A percentile compares a stretch with the other conserved stretches of the same genome.
phyloP scores from a whole-genome alignment of 208 protist genomes.

The Acanthamoeba quina region DNA sequence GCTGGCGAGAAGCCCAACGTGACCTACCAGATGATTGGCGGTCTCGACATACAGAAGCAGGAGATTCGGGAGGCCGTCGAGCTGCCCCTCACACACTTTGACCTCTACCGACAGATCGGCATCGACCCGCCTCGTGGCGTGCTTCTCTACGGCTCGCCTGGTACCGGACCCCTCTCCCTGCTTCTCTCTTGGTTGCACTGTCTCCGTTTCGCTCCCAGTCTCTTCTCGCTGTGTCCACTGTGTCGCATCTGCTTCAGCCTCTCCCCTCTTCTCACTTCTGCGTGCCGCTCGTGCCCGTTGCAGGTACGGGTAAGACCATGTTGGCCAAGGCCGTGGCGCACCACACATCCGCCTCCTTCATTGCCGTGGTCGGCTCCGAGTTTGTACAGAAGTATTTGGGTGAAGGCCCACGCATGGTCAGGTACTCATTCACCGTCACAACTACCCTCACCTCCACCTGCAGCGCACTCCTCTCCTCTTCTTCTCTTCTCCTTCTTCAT shows the following conservation, averaged over 20 bases:
- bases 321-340: constrained; percentile 99
- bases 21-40: constrained; percentile 98
- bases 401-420: constrained; percentile 99
- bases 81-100: constrained; percentile 98
- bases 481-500: neutral
- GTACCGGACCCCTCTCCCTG: too few relatives aligned
- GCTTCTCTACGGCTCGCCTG: constrained; percentile 98
- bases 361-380: constrained; percentile 99
- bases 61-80: constrained; percentile 99
- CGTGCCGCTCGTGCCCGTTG: neutral
- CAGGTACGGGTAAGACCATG: constrained; percentile 98
- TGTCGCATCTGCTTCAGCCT: neutral
- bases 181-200: neutral
- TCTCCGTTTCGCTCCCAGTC: neutral
- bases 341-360: constrained; percentile 98
- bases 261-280: neutral
- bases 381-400: constrained; percentile 99
- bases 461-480: neutral
- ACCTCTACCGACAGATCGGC: constrained; percentile 99
- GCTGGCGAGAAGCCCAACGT: constrained; percentile 93
- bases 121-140: constrained; percentile 99
- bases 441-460: constrained; percentile 69
- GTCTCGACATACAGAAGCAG: constrained; percentile 99
- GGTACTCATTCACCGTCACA: constrained; percentile 79
- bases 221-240: neutral